Base-by-base conservation (phyloP, 148 eudicot genomes). In the Rhododendron ovatum region DNA sequence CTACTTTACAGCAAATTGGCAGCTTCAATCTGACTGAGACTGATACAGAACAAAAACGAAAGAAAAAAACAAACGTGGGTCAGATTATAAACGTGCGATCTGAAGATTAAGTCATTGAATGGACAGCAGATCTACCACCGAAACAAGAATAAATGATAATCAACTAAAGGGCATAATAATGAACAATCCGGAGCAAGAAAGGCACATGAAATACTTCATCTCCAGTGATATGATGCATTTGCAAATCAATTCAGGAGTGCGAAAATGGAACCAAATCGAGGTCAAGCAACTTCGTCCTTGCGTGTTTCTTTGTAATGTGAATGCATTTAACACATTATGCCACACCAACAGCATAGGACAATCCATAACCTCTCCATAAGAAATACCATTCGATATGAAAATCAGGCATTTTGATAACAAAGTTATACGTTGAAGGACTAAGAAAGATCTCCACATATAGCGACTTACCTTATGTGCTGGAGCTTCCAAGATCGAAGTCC, bases 401-500 rank as follows among this genome's bases (percentile, higher is more conserved):
- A 26, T 53, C 7, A 26, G 20, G 9, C 8, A 5, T 80, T 35
- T 18, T 12, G 30, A 24, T 24, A 6, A 48, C 1, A 2, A 55
- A 4, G 41, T 13, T 53, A 8, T 53, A 35, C 47, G 3, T 28
- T 26, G 59, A 71, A 59, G 33, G 48, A 73, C 57, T 3, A 86
- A 41, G 48, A 17, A 65, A 75, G 74, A 50, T 37, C 17, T n/a
- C 17, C 7, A 80, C 14, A 2, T 53, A 61, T 30, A 22, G 75
- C 41, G 24, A 75, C 85, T 67, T 59, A 88, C 92, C 95, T 93
- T 84, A 96, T 86, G 87, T 85, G 87, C 95, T 93, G 86, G 91
- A 87, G 92, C 98, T 94, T 78, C 99, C 99, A 87, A 95, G 88
- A 89, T 96, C 98, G 30, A 96, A 96, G 92, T 95, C 99, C 98